Percentiles rank a stretch among this genome's conserved stretches.
Conservation (phyloP, 305 asterid species). For the Petunia hybrid region DNA sequence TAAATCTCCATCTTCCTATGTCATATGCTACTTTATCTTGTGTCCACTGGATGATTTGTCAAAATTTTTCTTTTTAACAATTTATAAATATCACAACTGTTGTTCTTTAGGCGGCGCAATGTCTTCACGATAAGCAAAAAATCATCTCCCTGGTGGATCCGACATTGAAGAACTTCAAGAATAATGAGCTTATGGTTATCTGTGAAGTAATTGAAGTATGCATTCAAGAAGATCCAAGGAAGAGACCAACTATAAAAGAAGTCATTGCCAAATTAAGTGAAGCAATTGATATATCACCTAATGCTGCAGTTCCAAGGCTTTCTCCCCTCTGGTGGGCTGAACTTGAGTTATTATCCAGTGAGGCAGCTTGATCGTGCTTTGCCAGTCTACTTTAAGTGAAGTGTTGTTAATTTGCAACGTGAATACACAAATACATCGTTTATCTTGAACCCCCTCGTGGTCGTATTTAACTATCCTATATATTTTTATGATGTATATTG, state of each 20-base stretch:
- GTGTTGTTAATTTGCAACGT: slow-evolving; percentile 27
- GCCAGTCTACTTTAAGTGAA: slow-evolving; percentile 31
- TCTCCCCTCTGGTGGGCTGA: slow-evolving; percentile 99
- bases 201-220: slow-evolving; percentile 81
- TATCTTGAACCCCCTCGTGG: neutral
- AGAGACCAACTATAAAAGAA: slow-evolving; percentile 78
- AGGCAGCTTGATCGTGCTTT: slow-evolving; percentile 60
- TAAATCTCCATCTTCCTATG: slow-evolving; percentile 37
- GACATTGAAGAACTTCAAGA: slow-evolving; percentile 63
- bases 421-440: neutral
- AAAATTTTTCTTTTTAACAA: neutral
- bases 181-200: slow-evolving; percentile 60
- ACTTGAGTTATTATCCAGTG: slow-evolving; percentile 89
- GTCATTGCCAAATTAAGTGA: slow-evolving; percentile 57
- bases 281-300: slow-evolving; percentile 69
- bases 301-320: slow-evolving; percentile 80
- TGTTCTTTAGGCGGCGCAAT: slow-evolving; percentile 57
- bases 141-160: slow-evolving; percentile 63
- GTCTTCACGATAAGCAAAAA: slow-evolving; percentile 50
- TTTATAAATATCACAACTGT: neutral
- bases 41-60: neutral
- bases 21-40: slow-evolving; percentile 1
- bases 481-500: neutral
- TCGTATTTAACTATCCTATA: neutral
- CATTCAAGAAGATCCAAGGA: slow-evolving; percentile 59